Evolutionary conservation across 306 rosid genomes (phyloP), one percentile per base, ranked within the genome.

Genomic region (Rosa rugosa): DNA sequence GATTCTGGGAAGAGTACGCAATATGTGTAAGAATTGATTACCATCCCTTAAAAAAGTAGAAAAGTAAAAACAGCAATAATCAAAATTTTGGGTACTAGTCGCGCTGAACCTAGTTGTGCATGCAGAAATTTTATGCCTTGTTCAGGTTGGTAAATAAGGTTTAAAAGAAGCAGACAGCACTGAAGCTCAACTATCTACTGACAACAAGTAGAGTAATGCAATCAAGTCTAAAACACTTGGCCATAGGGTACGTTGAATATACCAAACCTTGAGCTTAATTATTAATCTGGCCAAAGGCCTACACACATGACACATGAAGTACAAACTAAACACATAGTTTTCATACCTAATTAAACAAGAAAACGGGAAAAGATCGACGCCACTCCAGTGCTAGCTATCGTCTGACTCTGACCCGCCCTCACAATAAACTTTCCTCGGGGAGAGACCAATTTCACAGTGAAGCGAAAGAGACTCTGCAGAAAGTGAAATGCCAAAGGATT

Each of bases 401-500:
- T 49, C 34, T 14, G 47, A 65, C 22, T 56, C 81, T 38, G 49
- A 71, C 71, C 71, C 71, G 77, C 77, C 82, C 71, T 73, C 80
- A 25, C 44, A 62, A 38, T 62, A 80, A 56, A 79, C 54, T 71
- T 82, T 83, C 69, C 69, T 27, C 10, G 25, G 51, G 66, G n/a
- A 80, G 74, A 73, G 71, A 81, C 69, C 80, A 68, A 74, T 65
- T 65, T 14, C n/a, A 22, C 70, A 36, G 1, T 69, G 40, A 79
- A 41, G 20, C 71, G 76, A 78, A 80, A 72, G 83, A 67, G 85
- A 71, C 68, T 57, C 82, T 46, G 73, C 60, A 87, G 86, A 78
- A 78, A 81, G 77, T 69, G 79, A 82, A 90, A 89, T 93, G 99
- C 99, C 98, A 91, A 92, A 93, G 99, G 92, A 86, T 89, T 54